Percentiles rank a stretch among this genome's conserved stretches.
These are phyloP conservation scores for Coemansia sp. DNA, from an alignment of 192 early-diverging fungal species.

Conservation along the genomic window DNA sequence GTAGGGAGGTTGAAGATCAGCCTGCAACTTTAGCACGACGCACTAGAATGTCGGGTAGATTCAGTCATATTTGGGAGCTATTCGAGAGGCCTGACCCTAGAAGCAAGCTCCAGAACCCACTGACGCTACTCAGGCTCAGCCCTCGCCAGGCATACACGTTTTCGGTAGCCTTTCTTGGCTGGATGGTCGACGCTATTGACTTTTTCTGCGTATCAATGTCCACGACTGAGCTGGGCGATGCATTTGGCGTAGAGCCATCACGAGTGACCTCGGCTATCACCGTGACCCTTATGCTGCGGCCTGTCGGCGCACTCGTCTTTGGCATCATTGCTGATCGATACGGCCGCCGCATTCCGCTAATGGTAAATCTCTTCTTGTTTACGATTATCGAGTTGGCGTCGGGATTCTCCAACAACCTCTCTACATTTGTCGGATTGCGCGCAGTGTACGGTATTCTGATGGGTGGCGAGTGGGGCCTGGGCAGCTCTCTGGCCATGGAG, in stretches of 20 bases:
- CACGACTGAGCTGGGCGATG: constrained; percentile 58
- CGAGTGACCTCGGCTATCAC: constrained; percentile 69
- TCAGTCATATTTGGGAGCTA: constrained; percentile 30
- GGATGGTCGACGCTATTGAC: constrained; percentile 74
- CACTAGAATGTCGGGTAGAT: not conserved
- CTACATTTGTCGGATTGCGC: constrained; percentile 65
- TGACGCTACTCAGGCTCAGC: constrained; percentile 34
- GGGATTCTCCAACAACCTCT: constrained; percentile 66
- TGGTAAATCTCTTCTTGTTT: constrained; percentile 67
- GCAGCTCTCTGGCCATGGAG: constrained; percentile 75
- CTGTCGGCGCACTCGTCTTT: constrained; percentile 74
- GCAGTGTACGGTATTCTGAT: constrained; percentile 64
- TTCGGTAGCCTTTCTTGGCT: constrained; percentile 65
- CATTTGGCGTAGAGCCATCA: constrained; percentile 60
- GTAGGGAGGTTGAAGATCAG: not conserved
- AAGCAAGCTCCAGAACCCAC: constrained; percentile 38
- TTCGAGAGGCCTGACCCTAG: constrained; percentile 33
- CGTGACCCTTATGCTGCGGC: constrained; percentile 68
- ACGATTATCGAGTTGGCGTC: constrained; percentile 65
- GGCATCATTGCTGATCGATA: constrained; percentile 68
- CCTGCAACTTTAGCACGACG: not conserved
- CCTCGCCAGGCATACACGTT: constrained; percentile 53
- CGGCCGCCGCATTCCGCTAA: constrained; percentile 70
- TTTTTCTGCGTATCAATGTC: constrained; percentile 68
- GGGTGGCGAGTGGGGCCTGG: constrained; percentile 78